Evolutionary conservation across 2,329 filamentous ascomycete genomes (phyloP), one percentile per base, ranked within the genome.

Genomic region (Xylariaceae sp.): DNA sequence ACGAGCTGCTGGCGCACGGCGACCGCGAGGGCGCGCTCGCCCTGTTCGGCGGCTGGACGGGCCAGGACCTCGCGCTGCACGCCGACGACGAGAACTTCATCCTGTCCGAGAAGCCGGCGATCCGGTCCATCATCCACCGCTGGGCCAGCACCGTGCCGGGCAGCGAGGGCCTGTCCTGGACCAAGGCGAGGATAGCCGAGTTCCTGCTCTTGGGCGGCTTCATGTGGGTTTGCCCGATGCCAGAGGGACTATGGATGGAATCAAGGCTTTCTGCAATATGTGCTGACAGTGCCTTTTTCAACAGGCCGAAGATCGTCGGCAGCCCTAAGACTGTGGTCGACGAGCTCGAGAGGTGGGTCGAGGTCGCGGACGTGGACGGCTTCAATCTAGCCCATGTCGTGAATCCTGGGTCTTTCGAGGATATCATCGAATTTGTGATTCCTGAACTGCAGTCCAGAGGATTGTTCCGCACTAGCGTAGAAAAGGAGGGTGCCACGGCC

Each of bases 81-180:
- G 67, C 71, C 0, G 51, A 76, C 0, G 75, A 78, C 35, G 64
- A 77, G 41, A 70, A 72, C 5, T 61, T 80, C 38, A 69, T 65
- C 1, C 62, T 65, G 0, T 66, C 61, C 5, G 70, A 78, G 36
- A 70, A 70, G 0, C 59, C 61, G 1, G 70, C 74, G 37, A 68
- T 68, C 10, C 57, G 68, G 17, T 47, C 44, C 13, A 18, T 47
- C 2, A 29, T 49, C 3, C 14, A 41, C 15, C 39, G 43, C 3
- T 49, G 46, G 46, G 25, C 46, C 4, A 28, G 15, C 38, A 69
- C 63, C 38, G 60, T 75, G 2, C 64, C 62, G 7, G 70, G 66
- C 18, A 57, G 65, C 3, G 60, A 70, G 31, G 44, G 56, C 5
- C 49, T 57, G 12, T 50, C 52, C 3, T 60, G 60, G 46, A 66